Evolutionary conservation across 139 green algal species (phyloP).

Genomic region (Desmodesmus armatus): DNA sequence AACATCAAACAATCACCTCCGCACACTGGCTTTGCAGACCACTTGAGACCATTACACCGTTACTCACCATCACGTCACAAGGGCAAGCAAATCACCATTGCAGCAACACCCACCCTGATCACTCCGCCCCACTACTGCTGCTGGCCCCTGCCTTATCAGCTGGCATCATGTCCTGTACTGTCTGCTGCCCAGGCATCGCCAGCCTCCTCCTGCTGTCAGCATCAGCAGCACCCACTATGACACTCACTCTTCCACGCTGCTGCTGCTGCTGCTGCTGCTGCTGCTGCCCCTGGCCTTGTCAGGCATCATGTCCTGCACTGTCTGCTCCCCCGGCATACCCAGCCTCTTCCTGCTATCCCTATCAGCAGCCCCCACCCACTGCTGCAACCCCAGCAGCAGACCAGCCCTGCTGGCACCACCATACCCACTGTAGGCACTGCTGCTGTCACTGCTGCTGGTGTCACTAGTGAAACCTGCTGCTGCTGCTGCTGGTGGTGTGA

Average conservation of each 20-base stretch:
- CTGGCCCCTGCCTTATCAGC: background rate
- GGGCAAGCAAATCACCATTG: no score
- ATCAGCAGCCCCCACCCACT: conserved; percentile 9
- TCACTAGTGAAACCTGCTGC: background rate
- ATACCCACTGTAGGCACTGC: background rate
- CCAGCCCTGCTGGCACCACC: background rate
- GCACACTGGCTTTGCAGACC: no score
- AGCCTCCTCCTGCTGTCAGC: background rate
- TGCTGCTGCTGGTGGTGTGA: conserved; percentile 6
- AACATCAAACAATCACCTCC: no score
- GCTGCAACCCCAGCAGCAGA: conserved; percentile 34
- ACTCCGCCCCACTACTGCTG: conserved; percentile 1
- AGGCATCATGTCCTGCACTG: background rate
- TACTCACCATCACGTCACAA: no score
- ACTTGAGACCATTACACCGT: no score
- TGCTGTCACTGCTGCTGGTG: background rate
- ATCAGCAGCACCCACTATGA: no score
- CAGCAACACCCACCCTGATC: no score
- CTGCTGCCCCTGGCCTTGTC: background rate
- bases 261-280: background rate
- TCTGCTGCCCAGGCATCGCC: background rate
- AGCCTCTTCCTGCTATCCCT: background rate
- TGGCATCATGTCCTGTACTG: background rate
- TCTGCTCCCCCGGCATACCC: background rate
- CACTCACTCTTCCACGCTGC: no score